phyloP scores from a whole-genome alignment of 2,329 filamentous ascomycete species.

The Amphichorda felina region DNA sequence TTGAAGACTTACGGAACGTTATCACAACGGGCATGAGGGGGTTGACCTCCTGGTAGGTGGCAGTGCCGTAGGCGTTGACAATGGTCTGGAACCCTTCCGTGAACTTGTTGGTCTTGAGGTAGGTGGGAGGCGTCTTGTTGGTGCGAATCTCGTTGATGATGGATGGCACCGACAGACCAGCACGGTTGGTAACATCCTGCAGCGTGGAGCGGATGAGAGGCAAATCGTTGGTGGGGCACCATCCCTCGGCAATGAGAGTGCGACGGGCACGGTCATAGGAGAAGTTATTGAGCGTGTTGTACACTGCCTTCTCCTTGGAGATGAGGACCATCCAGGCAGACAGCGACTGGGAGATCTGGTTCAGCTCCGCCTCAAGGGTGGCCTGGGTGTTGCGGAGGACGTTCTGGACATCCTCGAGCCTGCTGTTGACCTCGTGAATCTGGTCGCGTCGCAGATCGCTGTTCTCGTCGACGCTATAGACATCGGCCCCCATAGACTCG shows the following conservation, averaged over 20 bases:
- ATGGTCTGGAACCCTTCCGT: constrained; percentile 98
- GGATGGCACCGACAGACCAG: constrained; percentile 90
- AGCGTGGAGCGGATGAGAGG: constrained; percentile 83
- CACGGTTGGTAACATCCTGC: constrained; percentile 92
- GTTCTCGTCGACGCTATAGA: constrained; percentile 97
- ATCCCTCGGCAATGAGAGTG: constrained; percentile 93
- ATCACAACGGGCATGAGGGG: constrained; percentile 90
- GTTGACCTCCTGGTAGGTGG: constrained; percentile 96
- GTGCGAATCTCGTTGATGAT: constrained; percentile 98
- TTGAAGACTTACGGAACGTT: constrained; percentile 64
- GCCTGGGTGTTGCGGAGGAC: constrained; percentile 92
- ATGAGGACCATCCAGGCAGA: constrained; percentile 96
- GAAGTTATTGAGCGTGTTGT: constrained; percentile 89
- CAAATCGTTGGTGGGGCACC: constrained; percentile 89
- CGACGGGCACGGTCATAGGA: constrained; percentile 94
- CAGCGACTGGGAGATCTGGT: constrained; percentile 83
- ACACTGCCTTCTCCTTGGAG: constrained; percentile 97
- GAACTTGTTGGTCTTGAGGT: constrained; percentile 97
- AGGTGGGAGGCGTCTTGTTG: constrained; percentile 94
- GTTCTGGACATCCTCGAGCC: constrained; percentile 80
- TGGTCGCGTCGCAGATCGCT: constrained; percentile 90
- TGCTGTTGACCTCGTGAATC: constrained; percentile 93
- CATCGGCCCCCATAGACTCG: constrained; percentile 87
- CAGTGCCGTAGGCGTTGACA: constrained; percentile 95
- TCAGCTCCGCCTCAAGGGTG: constrained; percentile 84